phyloP scores from a whole-genome alignment of 768 basidiomycete species.

The Lentinus tigrinus region DNA sequence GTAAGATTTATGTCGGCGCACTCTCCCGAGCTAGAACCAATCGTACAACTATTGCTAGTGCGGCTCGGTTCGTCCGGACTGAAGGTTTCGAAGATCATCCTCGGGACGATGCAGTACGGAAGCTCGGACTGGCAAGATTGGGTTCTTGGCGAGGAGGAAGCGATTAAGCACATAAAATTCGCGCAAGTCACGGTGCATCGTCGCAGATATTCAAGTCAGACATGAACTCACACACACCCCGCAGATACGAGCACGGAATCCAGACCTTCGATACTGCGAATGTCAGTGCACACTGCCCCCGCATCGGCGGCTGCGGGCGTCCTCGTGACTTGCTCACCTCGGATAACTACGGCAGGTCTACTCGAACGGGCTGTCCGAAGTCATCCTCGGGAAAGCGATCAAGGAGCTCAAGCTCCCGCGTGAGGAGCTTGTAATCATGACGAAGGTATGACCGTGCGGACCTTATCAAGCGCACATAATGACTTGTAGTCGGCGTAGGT shows the following conservation, averaged over 20 bases:
- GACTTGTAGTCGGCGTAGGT: not conserved
- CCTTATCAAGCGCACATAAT: not conserved
- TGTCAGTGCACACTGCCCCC: conserved; percentile 5
- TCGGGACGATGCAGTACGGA: conserved; percentile 37
- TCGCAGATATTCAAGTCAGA: not conserved
- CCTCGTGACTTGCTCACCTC: not conserved
- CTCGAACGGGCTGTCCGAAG: conserved; percentile 38
- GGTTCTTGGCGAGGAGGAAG: conserved; percentile 37
- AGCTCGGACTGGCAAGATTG: conserved; percentile 31
- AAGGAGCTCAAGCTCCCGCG: conserved; percentile 43
- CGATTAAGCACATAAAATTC: conserved; percentile 36
- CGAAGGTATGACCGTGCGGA: conserved; percentile 34
- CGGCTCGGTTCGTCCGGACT: conserved; percentile 40
- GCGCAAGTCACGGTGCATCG: conserved; percentile 27
- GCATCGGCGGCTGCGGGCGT: not conserved
- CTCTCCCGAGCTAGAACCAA: no score
- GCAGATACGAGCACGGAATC: conserved; percentile 38
- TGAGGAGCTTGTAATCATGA: conserved; percentile 47
- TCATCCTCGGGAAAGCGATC: conserved; percentile 44
- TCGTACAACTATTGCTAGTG: conserved; percentile 20
- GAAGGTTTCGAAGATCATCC: conserved; percentile 37
- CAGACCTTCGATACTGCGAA: conserved; percentile 37
- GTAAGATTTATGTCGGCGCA: no score
- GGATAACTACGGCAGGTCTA: conserved; percentile 26
- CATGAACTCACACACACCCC: not conserved